Evolutionary conservation across 2,329 filamentous ascomycete species (phyloP).

Genomic region (Ceratocystis destructans): DNA sequence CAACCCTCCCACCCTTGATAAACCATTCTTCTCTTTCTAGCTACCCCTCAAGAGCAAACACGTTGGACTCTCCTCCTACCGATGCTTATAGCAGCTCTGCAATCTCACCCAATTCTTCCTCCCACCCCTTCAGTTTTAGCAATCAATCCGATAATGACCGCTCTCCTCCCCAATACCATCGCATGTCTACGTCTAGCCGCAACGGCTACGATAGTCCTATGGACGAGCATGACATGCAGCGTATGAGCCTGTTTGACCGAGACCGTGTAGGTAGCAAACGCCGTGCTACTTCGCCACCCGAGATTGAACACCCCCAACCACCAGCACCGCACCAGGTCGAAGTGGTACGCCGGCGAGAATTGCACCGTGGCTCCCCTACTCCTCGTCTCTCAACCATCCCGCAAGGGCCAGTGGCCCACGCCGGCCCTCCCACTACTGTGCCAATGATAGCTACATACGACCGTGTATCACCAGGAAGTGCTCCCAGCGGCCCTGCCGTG

Average conservation of each 20-base stretch:
- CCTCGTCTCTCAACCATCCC: conserved; percentile 36
- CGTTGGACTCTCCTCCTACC: conserved; percentile 31
- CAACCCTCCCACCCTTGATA: conserved; percentile 31
- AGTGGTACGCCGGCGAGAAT: conserved; percentile 36
- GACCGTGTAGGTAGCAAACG: conserved; percentile 40
- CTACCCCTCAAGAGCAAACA: conserved; percentile 27
- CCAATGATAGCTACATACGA: conserved; percentile 35
- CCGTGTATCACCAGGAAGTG: conserved; percentile 33
- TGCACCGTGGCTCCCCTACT: conserved; percentile 39
- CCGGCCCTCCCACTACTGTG: conserved; percentile 30
- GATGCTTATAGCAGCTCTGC: conserved; percentile 35
- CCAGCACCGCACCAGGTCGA: conserved; percentile 31
- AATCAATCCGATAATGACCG: conserved; percentile 34
- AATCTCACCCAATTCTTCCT: conserved; percentile 33
- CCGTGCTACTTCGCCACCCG: conserved; percentile 41
- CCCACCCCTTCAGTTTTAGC: conserved; percentile 29
- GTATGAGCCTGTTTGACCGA: conserved; percentile 37
- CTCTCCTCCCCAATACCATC: conserved; percentile 35
- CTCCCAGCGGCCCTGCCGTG: conserved; percentile 38
- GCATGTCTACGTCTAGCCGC: conserved; percentile 21
- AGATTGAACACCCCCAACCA: conserved; percentile 33
- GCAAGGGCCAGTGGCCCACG: conserved; percentile 33
- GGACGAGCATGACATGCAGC: conserved; percentile 31
- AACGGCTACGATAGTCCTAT: conserved; percentile 36
- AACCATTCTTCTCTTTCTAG: conserved; percentile 31